Base-by-base conservation (phyloP, 495 filamentous ascomycete genomes). In the Tuber microsphaerosporum region DNA sequence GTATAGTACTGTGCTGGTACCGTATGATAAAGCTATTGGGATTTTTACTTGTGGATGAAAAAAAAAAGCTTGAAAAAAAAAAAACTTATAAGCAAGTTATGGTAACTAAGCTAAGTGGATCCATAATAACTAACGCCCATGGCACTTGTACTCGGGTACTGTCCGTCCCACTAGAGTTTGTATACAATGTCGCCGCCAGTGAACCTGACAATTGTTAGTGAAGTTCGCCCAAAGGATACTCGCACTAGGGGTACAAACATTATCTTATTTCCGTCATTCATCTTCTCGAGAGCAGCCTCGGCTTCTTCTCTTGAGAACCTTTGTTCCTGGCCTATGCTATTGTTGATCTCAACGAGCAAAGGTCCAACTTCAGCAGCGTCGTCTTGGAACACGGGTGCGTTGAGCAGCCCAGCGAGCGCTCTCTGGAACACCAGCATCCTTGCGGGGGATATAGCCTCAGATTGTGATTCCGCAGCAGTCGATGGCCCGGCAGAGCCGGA, bases 191-290 rank as follows among this genome's bases (percentile, higher is more conserved):
- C 76, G 56, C 79, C 79, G 37, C 76, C 79, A n/a, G 79, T 74
- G 70, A 81, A 81, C 79, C 79, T 81, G 26, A 75, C 43, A 26
- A 16, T 41, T n/a, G 46, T 80, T 75, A 81, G 69, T 48, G 69
- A 69, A 20, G 19, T 68, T 22, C 34, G 17, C 16, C 19, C 43
- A 19, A 16, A 45, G 9, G 48, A 56, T 12, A 20, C 48, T n/a
- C 1, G 48, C 22, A 12, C 48, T 12, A 51, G 31, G n/a, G 70
- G 39, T 9, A 91, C 92, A 90, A 85, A 97, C 96, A 98, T 98
- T 84, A 99, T 90, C 85, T 92, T 89, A 82, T 97, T 97, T 83
- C 87, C 85, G 69, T 91, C 90, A 75, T 92, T 90, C 92, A 99
- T 91, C 81, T 85, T 88, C 83, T 87, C 87, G 80, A 99, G 83